These are phyloP conservation scores for Verticillium dahliae DNA, from an alignment of 2,329 filamentous ascomycete species.

Conservation along the genomic window DNA sequence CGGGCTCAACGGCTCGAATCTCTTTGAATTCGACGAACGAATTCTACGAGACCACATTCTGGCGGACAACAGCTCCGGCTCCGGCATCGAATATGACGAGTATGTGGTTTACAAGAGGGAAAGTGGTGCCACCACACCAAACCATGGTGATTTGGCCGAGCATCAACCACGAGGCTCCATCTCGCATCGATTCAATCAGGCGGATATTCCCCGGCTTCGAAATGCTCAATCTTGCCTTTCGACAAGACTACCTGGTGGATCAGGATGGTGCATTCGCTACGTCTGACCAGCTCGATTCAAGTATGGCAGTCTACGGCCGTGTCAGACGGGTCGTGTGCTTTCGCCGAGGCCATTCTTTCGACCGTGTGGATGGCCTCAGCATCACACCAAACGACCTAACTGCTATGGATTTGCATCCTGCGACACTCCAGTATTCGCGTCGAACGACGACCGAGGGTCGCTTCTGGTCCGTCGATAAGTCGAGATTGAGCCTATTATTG, in stretches of 20 bases:
- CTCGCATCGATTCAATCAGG: conserved; percentile 24
- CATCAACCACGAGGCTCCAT: conserved; percentile 11
- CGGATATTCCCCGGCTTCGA: conserved; percentile 22
- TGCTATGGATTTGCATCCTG: conserved; percentile 28
- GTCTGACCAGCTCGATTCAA: conserved; percentile 4
- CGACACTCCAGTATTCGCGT: conserved; percentile 30
- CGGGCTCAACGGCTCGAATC: background rate
- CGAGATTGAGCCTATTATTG: conserved; percentile 32
- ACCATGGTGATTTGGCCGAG: conserved; percentile 1
- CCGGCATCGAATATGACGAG: conserved; percentile 29
- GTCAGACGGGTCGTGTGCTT: conserved; percentile 30
- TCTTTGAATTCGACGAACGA: background rate
- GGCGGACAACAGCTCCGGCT: conserved; percentile 11
- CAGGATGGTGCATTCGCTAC: conserved; percentile 15
- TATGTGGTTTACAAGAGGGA: conserved; percentile 26
- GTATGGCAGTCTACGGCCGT: conserved; percentile 21
- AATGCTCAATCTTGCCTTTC: conserved; percentile 25
- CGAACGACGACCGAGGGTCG: conserved; percentile 30
- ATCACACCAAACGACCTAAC: conserved; percentile 26
- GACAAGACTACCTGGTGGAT: conserved; percentile 21
- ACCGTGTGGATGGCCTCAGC: conserved; percentile 27
- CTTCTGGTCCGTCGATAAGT: conserved; percentile 30
- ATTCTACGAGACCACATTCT: background rate
- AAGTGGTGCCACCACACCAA: conserved; percentile 6
- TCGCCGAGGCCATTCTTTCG: conserved; percentile 22